Percentiles rank a stretch among this genome's conserved stretches.
phyloP scores from a whole-genome alignment of 1,284 basidiomycete genomes.

The Rhodofomes roseus region DNA sequence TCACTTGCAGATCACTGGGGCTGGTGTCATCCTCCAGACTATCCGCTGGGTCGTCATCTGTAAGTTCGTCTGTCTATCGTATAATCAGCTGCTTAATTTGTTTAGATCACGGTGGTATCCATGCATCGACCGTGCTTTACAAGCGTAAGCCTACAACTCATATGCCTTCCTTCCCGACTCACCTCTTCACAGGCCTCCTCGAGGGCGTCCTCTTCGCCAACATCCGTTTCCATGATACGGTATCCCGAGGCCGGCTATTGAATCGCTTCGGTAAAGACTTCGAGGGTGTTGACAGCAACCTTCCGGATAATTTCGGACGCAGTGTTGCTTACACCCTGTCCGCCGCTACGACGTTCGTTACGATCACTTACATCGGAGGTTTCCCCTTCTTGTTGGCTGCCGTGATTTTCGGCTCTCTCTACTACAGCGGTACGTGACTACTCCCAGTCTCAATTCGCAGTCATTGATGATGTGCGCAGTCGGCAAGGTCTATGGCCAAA shows the following conservation, averaged over 20 bases:
- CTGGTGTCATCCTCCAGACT: slow-evolving; percentile 60
- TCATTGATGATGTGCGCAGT: slow-evolving; percentile 28
- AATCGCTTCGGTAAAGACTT: slow-evolving; percentile 95
- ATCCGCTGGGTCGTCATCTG: slow-evolving; percentile 66
- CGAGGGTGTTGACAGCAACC: slow-evolving; percentile 84
- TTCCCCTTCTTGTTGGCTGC: slow-evolving; percentile 66
- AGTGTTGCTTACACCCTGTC: slow-evolving; percentile 62
- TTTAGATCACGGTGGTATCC: slow-evolving; percentile 64
- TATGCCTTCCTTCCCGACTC: slow-evolving; percentile 11
- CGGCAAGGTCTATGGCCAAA: slow-evolving; percentile 80
- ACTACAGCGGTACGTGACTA: slow-evolving; percentile 57
- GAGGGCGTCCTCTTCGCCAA: slow-evolving; percentile 87
- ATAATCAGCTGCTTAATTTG: neutral
- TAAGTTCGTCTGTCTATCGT: slow-evolving; percentile 28
- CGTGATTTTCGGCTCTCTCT: slow-evolving; percentile 57
- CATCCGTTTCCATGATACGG: slow-evolving; percentile 92
- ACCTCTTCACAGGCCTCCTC: slow-evolving; percentile 52
- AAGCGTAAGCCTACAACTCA: slow-evolving; percentile 46
- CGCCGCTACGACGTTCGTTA: slow-evolving; percentile 63
- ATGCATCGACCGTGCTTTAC: slow-evolving; percentile 70
- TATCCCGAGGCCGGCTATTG: slow-evolving; percentile 80
- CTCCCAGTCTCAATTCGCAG: neutral
- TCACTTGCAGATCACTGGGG: slow-evolving; percentile 34
- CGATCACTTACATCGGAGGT: slow-evolving; percentile 83
- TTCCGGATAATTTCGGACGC: slow-evolving; percentile 85